A percentile compares a stretch with the other conserved stretches of the same genome.
These are phyloP conservation scores for Thelonectria rubi DNA, from an alignment of 2,329 filamentous ascomycete genomes.

Conservation along the genomic window DNA sequence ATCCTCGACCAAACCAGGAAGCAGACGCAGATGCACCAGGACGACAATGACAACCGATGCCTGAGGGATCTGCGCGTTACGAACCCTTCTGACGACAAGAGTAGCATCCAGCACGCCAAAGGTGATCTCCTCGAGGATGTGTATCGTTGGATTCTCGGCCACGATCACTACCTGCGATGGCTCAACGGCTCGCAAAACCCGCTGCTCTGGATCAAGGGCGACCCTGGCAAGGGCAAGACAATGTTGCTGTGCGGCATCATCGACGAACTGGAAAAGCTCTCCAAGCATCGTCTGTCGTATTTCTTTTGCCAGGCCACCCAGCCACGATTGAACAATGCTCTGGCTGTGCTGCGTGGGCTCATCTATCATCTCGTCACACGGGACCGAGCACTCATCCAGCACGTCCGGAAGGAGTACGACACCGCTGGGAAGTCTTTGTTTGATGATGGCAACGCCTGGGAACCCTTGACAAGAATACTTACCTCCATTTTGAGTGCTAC, in stretches of 20 bases:
- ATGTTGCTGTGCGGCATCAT: conserved; percentile 54
- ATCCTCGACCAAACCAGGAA: conserved; percentile 22
- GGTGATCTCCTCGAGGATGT: conserved; percentile 46
- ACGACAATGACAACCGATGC: conserved; percentile 20
- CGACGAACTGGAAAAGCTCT: conserved; percentile 39
- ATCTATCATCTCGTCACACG: conserved; percentile 51
- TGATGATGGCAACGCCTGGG: conserved; percentile 50
- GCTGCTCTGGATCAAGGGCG: conserved; percentile 51
- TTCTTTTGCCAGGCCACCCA: conserved; percentile 58
- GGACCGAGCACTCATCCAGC: conserved; percentile 46
- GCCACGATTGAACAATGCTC: conserved; percentile 49
- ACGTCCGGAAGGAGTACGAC: conserved; percentile 47
- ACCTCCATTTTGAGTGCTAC: conserved; percentile 50
- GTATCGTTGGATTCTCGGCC: conserved; percentile 49
- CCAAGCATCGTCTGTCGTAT: conserved; percentile 40
- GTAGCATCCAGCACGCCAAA: conserved; percentile 47
- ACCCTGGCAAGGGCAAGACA: conserved; percentile 55
- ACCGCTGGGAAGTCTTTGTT: conserved; percentile 46
- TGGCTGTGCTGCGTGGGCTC: conserved; percentile 53
- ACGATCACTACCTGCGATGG: conserved; percentile 34
- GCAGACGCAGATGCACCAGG: conserved; percentile 14
- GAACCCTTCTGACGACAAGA: conserved; percentile 48
- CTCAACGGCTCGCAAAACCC: conserved; percentile 15
- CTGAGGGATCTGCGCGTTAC: conserved; percentile 2
- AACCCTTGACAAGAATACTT: conserved; percentile 47